Evolutionary conservation across 1,284 basidiomycete species (phyloP), one percentile per base, ranked within the genome.

Genomic region (Fistulinella staudtii): DNA sequence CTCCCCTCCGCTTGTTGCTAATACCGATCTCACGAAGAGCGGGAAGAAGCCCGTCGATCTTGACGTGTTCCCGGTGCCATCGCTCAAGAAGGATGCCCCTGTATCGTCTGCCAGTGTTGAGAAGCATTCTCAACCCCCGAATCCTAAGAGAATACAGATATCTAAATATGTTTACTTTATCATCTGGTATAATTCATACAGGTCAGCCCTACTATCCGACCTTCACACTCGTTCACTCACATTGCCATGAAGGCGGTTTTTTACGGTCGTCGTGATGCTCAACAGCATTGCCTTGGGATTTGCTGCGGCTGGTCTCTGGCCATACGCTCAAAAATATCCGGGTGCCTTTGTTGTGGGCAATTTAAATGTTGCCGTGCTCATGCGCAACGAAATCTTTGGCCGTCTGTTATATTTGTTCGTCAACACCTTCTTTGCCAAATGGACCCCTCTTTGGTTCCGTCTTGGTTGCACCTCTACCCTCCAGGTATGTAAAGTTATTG

Each of bases 121-220:
- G n/a, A n/a, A n/a, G n/a, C n/a, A n/a, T n/a, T n/a, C n/a, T n/a
- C n/a, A n/a, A n/a, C n/a, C n/a, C n/a, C n/a, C n/a, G n/a, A n/a
- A n/a, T n/a, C n/a, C n/a, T n/a, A n/a, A n/a, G n/a, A 72, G 71
- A 63, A 63, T 68, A 54, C 69, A 77, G 58, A 72, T 72, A 21
- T 76, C 80, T 2, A 74, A 71, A 47, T 81, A 78, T 70, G 73
- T 81, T 30, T 60, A 71, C 40, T 80, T 74, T 67, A 69, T 66
- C 33, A 60, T 85, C 22, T 85, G 82, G 80, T 86, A 80, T 65
- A 83, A 86, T 53, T 80, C 75, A 1, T 85, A 82, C 64, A 72
- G 82, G 76, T 84, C 8, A 22, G 52, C 44, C 5, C 22, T 31
- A 17, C 5, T n/a, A 15, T 14, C 15, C 25, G 8, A 13, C 22